phyloP scores from a whole-genome alignment of 208 protist species.

The Trypanosoma scelopori region DNA sequence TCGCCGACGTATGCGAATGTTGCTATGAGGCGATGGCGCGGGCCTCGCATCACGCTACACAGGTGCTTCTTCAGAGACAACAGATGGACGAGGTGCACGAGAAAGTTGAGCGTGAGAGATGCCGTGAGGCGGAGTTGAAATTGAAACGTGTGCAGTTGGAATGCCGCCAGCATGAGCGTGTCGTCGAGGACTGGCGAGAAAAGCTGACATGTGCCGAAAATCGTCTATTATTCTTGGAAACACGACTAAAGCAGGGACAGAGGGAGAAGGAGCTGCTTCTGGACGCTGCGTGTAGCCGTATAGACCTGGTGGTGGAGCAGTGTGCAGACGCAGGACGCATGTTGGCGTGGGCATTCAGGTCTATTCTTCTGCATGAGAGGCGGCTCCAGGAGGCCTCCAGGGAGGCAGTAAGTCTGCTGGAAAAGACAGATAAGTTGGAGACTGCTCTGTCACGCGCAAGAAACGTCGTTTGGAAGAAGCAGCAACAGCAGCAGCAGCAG shows the following conservation, averaged over 20 bases:
- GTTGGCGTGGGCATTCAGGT: constrained; percentile 17
- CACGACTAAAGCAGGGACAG: background rate
- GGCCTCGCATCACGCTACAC: constrained; percentile 2
- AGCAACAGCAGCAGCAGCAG: constrained; percentile 29
- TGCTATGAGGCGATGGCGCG: background rate
- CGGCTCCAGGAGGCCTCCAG: constrained; percentile 26
- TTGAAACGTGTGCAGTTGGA: constrained; percentile 15
- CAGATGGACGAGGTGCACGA: background rate
- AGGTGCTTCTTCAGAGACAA: constrained; percentile 11
- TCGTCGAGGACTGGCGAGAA: constrained; percentile 16
- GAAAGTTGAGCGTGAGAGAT: constrained; percentile 9
- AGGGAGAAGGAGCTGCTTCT: constrained; percentile 26
- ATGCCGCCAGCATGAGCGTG: constrained; percentile 5
- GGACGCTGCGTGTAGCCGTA: constrained; percentile 13
- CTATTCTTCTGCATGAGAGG: constrained; percentile 8
- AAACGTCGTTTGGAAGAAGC: constrained; percentile 9
- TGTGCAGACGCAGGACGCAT: constrained; percentile 24
- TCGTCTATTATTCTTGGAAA: background rate
- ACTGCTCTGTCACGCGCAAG: constrained; percentile 18
- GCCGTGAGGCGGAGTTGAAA: constrained; percentile 3
- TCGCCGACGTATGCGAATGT: constrained; percentile 23
- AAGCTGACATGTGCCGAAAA: constrained; percentile 3
- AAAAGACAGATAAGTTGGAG: constrained; percentile 27
- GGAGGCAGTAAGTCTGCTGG: constrained; percentile 15
- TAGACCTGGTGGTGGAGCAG: constrained; percentile 31